Evolutionary conservation across 106 monocot genomes (phyloP), one percentile per base, ranked within the genome.

Genomic region (Iris macrosiphon): DNA sequence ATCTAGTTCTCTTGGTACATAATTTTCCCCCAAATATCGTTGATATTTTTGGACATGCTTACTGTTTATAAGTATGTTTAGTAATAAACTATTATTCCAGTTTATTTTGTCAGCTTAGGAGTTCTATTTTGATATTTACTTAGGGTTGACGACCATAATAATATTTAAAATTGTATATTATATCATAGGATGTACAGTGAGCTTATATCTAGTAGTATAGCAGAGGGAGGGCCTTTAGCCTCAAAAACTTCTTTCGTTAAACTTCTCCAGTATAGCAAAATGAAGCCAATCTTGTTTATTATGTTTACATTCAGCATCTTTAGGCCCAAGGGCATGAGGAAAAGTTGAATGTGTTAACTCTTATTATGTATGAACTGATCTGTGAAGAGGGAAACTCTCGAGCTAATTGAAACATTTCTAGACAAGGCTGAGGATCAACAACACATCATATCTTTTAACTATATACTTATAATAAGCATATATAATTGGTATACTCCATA

Each of bases 161-260:
- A n/a, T n/a, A 18, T 24, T n/a, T 45, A 27, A 49, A 22, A 20
- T 33, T 55, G 20, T 3, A n/a, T 58, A 3, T 40, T 41, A 26
- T n/a, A 38, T 58, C 10, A 57, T 84, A 99, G 98, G 79, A 99
- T 99, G 98, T 99, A 99, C 71, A 99, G 98, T 62, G 98, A 99
- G 67, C 87, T 99, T 60, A 77, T 99, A 40, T 99, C 98, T 22
- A 99, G 52, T 69, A 91, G 62, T 60, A 99, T 99, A 71, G 80
- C 91, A 22, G 98, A 77, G 68, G 98, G 98, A 2, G 98, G 98
- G 1, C 98, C 98, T 0, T 99, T 71, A 81, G 91, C 98, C 65
- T 99, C 98, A 3, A 83, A 63, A 67, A 87, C 98, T 50, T 99
- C 98, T 25, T 84, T 72, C 66, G 98, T 99, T 27, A 98, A 98